Base-by-base conservation (phyloP, 78 protist genomes). In the Dictyostelium intermedium region DNA sequence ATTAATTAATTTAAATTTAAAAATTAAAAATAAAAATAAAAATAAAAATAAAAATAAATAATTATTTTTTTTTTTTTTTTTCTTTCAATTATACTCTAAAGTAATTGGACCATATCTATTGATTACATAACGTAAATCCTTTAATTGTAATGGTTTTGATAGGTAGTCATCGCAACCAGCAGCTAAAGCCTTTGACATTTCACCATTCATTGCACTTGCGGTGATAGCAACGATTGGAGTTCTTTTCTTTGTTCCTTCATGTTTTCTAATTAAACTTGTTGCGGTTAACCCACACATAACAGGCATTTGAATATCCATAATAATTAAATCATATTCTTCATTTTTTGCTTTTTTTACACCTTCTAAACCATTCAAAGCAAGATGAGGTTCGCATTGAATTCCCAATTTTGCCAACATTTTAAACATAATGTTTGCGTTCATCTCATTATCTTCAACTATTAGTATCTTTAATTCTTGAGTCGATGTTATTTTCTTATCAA, bases 231-330 rank as follows among this genome's bases (percentile, higher is more conserved):
- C 77, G 4, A 86, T 86, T 10, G 92, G 92, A 16, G 84, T 86
- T 37, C 63, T 70, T 60, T 77, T 73, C 34, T 45, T 45, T 13
- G 18, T 14, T 13, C 66, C 80, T 80, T 93, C 96, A 5, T 39
- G 9, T 47, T 56, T 39, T 27, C 96, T 25, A 5, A 93, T 84
- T 25, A 53, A 25, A 45, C 32, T 41, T 0, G 96, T 93, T 6
- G 93, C 92, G 18, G 86, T 92, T n/a, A 69, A 79, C 5, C 97
- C 97, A 63, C 89, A 83, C 94, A 95, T 81, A 23, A 95, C 39
- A 34, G 97, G 97, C 97, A 95, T 95, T 56, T 87, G 84, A 8
- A 79, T 53, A 70, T 95, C 97, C 91, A 87, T 95, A 10, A 78
- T 10, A 10, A 92, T 82, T 32, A 92, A 20, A 63, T 92, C 91